These are phyloP conservation scores for Fusarium humuli DNA, from an alignment of 2,329 filamentous ascomycete genomes.

Conservation along the genomic window DNA sequence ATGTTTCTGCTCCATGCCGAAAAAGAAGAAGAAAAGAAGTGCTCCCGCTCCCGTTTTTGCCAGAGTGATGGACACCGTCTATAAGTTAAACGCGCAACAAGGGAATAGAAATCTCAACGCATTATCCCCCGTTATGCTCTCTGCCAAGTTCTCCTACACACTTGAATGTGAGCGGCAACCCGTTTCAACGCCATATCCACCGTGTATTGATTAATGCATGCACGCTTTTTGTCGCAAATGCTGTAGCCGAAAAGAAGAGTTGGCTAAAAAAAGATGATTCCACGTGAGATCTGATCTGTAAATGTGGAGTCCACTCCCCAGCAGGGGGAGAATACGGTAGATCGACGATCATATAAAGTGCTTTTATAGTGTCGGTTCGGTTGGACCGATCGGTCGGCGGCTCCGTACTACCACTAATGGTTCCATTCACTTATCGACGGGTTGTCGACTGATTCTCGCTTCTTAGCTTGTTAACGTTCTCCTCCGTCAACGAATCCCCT, in stretches of 20 bases:
- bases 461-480: slow-evolving; percentile 63
- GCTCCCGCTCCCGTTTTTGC: slow-evolving; percentile 12
- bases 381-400: slow-evolving; percentile 10
- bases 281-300: slow-evolving; percentile 3
- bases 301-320: slow-evolving; percentile 1
- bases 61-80: slow-evolving; percentile 33
- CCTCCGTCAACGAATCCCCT: slow-evolving; percentile 63
- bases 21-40: slow-evolving; percentile 1
- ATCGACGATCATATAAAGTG: slow-evolving; percentile 19
- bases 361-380: slow-evolving; percentile 14
- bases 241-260: slow-evolving; percentile 11
- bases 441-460: slow-evolving; percentile 48
- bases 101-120: slow-evolving; percentile 3
- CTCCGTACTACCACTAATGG: neutral
- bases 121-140: slow-evolving; percentile 7
- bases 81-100: slow-evolving; percentile 16
- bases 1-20: slow-evolving; percentile 11
- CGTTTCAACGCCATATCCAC: slow-evolving; percentile 38
- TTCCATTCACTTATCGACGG: slow-evolving; percentile 27
- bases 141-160: slow-evolving; percentile 4
- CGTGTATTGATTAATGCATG: slow-evolving; percentile 31
- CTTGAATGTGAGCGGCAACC: slow-evolving; percentile 9
- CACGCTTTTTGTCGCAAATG: slow-evolving; percentile 33
- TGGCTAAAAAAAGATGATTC: slow-evolving; percentile 8
- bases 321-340: neutral